Conservation (phyloP, 192 early-diverging fungal species). For the Coemansia asiatica region DNA sequence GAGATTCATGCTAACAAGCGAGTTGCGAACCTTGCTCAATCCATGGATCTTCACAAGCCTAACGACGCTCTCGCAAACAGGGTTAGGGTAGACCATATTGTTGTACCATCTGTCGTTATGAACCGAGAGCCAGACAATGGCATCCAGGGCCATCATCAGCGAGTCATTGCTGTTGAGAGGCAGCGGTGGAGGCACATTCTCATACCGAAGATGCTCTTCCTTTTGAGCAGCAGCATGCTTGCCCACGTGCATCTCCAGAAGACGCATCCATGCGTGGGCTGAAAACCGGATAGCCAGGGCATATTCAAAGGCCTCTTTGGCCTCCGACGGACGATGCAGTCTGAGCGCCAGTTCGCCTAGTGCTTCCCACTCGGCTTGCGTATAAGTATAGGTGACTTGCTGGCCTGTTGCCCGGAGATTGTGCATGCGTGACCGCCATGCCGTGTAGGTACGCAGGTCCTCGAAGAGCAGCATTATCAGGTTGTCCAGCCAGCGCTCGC, state of each 20-base stretch:
- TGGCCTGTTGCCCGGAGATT: slow-evolving; percentile 50
- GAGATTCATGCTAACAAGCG: slow-evolving; percentile 84
- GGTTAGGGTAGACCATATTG: slow-evolving; percentile 88
- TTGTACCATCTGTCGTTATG: slow-evolving; percentile 90
- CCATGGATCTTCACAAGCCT: slow-evolving; percentile 85
- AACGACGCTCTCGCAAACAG: slow-evolving; percentile 80
- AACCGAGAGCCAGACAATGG: slow-evolving; percentile 79
- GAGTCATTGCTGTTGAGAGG: slow-evolving; percentile 57
- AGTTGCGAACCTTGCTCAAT: slow-evolving; percentile 89
- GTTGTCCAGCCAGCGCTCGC: slow-evolving; percentile 99
- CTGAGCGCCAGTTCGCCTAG: slow-evolving; percentile 90
- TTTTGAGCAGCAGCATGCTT: slow-evolving; percentile 60
- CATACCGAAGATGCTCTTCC: slow-evolving; percentile 57
- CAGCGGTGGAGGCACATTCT: slow-evolving; percentile 14
- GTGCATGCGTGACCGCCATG: slow-evolving; percentile 84
- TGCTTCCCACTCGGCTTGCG: slow-evolving; percentile 97
- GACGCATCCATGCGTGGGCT: slow-evolving; percentile 81
- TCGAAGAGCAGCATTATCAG: slow-evolving; percentile 99
- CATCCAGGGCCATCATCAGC: slow-evolving; percentile 74
- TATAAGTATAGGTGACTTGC: slow-evolving; percentile 84
- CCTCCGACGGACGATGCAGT: slow-evolving; percentile 84
- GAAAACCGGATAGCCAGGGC: slow-evolving; percentile 91
- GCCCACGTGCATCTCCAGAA: slow-evolving; percentile 71
- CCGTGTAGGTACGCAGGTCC: slow-evolving; percentile 92
- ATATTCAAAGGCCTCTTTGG: slow-evolving; percentile 86